Evolutionary conservation across 1,284 basidiomycete species (phyloP), one percentile per base, ranked within the genome.

Genomic region (Erythrobasidium hasegawianum): DNA sequence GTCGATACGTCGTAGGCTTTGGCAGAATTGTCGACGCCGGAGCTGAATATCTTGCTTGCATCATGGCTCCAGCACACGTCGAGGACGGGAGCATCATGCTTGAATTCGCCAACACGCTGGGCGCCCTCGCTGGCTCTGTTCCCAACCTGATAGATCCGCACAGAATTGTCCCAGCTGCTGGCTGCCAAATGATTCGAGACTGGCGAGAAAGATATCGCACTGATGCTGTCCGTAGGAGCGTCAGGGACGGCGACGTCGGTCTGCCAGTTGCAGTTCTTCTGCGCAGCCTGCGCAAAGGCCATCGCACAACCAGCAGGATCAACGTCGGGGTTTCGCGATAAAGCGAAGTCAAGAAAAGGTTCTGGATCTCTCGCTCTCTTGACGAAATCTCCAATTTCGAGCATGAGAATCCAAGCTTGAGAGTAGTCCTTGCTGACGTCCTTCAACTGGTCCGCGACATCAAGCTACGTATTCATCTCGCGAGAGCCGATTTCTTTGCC

Each of bases 21-120:
- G 3, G 83, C 90, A 1, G 87, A 66, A 75, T 90, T 90, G 79
- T 95, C 91, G 41, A 87, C 87, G 45, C 89, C 90, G 22, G 85
- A 86, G 29, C 89, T 90, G 72, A 93, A 84, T 40, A 93, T 80
- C 76, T 89, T 89, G 72, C 81, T 86, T 33, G 89, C 89, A 69
- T 90, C 88, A 86, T 80, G 67, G 2, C 86, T 88, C 90, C 90
- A 94, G 72, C 85, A 86, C 3, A 91, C 83, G 70, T 86, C 86
- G 69, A 95, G 76, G 1, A 90, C 89, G 0, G 91, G 90, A 0
- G 83, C 89, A 73, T 90, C 86, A 76, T 95, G 92, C 24, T 81
- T 78, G 76, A 89, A 91, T 24, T 47, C 43, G 22, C n/a, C 16
- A n/a, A 47, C 43, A n/a, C 22, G 16, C 43, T 24, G 16, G 8